Conservation (phyloP, 768 basidiomycete species). For the Galerina sulciceps region DNA sequence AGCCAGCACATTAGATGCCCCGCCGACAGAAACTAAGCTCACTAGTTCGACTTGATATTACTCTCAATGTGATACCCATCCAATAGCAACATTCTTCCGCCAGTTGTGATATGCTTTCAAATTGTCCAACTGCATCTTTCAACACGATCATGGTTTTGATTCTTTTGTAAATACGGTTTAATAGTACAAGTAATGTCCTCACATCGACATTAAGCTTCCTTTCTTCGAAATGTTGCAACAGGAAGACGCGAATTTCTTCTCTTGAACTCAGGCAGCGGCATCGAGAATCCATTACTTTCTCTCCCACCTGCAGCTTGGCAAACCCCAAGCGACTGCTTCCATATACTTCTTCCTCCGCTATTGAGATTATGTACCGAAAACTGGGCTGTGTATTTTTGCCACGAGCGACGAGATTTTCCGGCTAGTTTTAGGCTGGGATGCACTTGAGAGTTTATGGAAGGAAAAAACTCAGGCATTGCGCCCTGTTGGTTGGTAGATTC, state of each 20-base stretch:
- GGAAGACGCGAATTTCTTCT: constrained; percentile 16
- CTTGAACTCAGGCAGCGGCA: constrained; percentile 8
- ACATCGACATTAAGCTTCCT: not conserved
- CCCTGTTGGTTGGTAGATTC: not conserved
- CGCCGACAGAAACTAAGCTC: not conserved
- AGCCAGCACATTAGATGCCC: not conserved
- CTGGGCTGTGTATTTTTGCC: constrained; percentile 13
- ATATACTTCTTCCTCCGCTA: not conserved
- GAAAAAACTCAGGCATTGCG: not conserved
- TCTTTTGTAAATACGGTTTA: constrained; percentile 4
- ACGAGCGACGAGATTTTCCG: constrained; percentile 18
- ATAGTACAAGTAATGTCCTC: constrained; percentile 1
- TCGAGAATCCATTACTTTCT: constrained; percentile 10
- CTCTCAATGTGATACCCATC: constrained; percentile 12
- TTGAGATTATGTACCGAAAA: not conserved
- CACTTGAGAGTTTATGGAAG: not conserved
- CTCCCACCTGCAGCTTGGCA: constrained; percentile 1
- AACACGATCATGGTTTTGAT: constrained; percentile 1
- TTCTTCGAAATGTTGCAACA: constrained; percentile 8
- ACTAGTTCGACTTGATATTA: not conserved
- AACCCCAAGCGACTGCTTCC: not conserved
- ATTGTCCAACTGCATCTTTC: not conserved
- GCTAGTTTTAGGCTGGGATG: constrained; percentile 9
- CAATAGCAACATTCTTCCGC: no score
- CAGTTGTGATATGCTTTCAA: no score